These are phyloP conservation scores for Lactarius vividus DNA, from an alignment of 768 basidiomycete genomes.

Conservation along the genomic window DNA sequence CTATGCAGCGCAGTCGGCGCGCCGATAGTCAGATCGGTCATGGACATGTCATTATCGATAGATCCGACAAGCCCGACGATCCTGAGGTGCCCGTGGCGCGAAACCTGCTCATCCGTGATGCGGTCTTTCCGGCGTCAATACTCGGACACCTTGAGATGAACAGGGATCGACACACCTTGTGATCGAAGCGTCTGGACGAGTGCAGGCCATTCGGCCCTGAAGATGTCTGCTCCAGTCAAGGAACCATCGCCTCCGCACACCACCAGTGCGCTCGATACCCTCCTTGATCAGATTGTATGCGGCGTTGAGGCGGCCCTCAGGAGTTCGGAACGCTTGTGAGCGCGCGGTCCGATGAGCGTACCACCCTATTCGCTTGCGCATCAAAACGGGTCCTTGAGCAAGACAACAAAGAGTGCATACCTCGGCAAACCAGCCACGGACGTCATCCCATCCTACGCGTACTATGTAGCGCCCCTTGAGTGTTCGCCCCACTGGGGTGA, in stretches of 20 bases:
- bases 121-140: slow-evolving; percentile 42
- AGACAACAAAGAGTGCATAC: slow-evolving; percentile 39
- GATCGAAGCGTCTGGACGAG: slow-evolving; percentile 66
- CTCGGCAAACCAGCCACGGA: slow-evolving; percentile 91
- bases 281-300: slow-evolving; percentile 92
- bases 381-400: background rate
- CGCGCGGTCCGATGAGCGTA: slow-evolving; percentile 94
- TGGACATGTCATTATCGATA: slow-evolving; percentile 98
- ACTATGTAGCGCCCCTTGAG: slow-evolving; percentile 93
- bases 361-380: slow-evolving; percentile 58
- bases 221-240: slow-evolving; percentile 92
- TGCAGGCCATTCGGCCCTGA: slow-evolving; percentile 92
- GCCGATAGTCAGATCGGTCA: slow-evolving; percentile 97
- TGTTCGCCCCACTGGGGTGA: slow-evolving; percentile 56
- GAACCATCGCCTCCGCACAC: slow-evolving; percentile 98
- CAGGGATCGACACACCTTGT: slow-evolving; percentile 45
- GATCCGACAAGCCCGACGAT: slow-evolving; percentile 99
- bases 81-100: slow-evolving; percentile 77
- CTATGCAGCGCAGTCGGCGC: slow-evolving; percentile 93
- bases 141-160: background rate
- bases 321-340: slow-evolving; percentile 77
- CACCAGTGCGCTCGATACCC: slow-evolving; percentile 93
- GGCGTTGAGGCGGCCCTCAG: slow-evolving; percentile 84
- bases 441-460: slow-evolving; percentile 97
- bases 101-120: slow-evolving; percentile 72